phyloP scores from a whole-genome alignment of 169 alveolate species.

The Cystoisospora suis region DNA sequence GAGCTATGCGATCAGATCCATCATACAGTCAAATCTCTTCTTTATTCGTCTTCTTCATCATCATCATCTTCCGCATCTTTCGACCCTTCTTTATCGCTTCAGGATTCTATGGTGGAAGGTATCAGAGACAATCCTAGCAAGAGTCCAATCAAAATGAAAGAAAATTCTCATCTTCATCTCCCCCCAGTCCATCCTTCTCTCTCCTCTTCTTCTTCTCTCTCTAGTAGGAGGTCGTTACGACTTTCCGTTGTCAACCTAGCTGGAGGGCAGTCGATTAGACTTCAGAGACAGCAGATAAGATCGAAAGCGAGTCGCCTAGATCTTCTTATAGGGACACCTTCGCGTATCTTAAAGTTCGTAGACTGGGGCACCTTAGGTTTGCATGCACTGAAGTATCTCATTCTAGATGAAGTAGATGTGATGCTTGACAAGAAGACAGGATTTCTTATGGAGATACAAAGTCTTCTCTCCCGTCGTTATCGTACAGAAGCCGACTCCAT shows the following conservation, averaged over 20 bases:
- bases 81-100: too few relatives aligned
- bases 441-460: too few relatives aligned
- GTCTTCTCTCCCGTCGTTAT: not conserved
- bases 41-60: not conserved
- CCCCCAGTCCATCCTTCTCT: too few relatives aligned
- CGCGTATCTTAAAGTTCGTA: constrained; percentile 27
- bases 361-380: constrained; percentile 32
- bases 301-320: constrained; percentile 32
- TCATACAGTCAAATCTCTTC: not conserved
- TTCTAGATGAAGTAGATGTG: constrained; percentile 62
- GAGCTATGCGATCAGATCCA: constrained; percentile 89
- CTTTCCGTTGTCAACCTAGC: constrained; percentile 48
- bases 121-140: too few relatives aligned
- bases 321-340: constrained; percentile 59
- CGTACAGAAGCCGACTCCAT: too few relatives aligned
- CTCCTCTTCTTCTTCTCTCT: too few relatives aligned
- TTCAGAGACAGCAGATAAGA: constrained; percentile 43
- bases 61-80: too few relatives aligned
- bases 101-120: too few relatives aligned
- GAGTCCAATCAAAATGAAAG: too few relatives aligned
- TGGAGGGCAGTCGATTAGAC: constrained; percentile 53
- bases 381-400: constrained; percentile 28
- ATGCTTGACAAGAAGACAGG: too few relatives aligned
- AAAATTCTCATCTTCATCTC: too few relatives aligned
- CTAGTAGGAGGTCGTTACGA: too few relatives aligned